Conservation (phyloP, 2,329 filamentous ascomycete species). For the Sporothrix pallida region DNA sequence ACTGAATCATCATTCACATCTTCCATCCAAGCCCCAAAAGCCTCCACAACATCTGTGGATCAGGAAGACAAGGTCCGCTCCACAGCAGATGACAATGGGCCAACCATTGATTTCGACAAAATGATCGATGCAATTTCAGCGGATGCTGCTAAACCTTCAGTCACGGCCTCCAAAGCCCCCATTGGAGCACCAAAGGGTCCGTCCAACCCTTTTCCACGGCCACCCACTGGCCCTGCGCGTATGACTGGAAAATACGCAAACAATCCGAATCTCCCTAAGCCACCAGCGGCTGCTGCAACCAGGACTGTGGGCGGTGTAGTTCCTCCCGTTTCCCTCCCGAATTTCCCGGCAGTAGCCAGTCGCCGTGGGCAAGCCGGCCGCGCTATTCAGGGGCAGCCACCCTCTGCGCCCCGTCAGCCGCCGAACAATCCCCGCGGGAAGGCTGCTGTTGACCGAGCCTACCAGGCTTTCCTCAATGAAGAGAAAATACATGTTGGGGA, state of each 20-base stretch:
- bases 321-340: conserved; percentile 25
- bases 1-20: conserved; percentile 28
- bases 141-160: conserved; percentile 37
- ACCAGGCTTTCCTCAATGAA: conserved; percentile 74
- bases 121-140: conserved; percentile 47
- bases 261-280: conserved; percentile 27
- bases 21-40: neutral
- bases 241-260: conserved; percentile 32
- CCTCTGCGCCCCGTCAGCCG: conserved; percentile 18
- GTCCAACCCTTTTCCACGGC: conserved; percentile 36
- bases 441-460: conserved; percentile 58
- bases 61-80: neutral
- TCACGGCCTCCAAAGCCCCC: conserved; percentile 29
- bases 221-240: conserved; percentile 33
- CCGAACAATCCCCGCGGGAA: conserved; percentile 32
- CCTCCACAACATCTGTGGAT: neutral
- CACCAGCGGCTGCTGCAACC: conserved; percentile 34
- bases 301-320: conserved; percentile 21
- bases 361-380: neutral
- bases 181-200: conserved; percentile 33
- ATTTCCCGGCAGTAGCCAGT: neutral
- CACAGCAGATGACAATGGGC: conserved; percentile 32
- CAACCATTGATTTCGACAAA: conserved; percentile 46
- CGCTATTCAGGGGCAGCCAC: conserved; percentile 1
- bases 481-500: conserved; percentile 78